Base-by-base conservation (phyloP, 1,139 yeast species). In the Hyphopichia khmerensis region DNA sequence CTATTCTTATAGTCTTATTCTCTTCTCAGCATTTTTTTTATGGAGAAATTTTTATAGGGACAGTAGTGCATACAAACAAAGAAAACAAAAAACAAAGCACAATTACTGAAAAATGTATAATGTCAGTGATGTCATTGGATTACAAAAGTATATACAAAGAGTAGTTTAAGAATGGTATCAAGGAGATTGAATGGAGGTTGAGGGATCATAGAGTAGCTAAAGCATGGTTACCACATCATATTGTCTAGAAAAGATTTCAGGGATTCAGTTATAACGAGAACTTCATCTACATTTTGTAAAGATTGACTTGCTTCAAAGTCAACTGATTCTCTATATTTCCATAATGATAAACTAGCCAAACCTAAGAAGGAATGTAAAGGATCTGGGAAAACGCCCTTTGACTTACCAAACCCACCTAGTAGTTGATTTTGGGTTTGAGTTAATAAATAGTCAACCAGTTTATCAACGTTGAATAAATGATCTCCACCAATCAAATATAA, bases 391-490 rank as follows among this genome's bases (percentile, higher is more conserved):
- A 77, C 73, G 15, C 66, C 87, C 18, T 77, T 74, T 16, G 75
- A 75, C 56, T 88, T 88, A n/a, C 79, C 78, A 59, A 90, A 89
- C 1, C 99, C 99, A 1, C 99, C 98, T 42, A 85, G 53, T 1
- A 84, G 42, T 1, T 47, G 49, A 54, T 84, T 80, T 56, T 89
- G 96, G 1, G 95, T 84, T 19, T 65, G 59, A 1, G 62, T 50
- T n/a, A 87, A 54, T 19, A 93, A 64, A 54, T 75, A 90, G 3
- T 58, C 50, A 7, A 58, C 53, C 2, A 79, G 75, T 3, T 59
- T 57, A 0, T 57, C 56, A 1, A 52, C 39, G 43, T 83, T 72
- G 1, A 79, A 55, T 15, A 80, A 57, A 0, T 52, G 46, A 43
- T 57, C 52, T 30, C 51, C 52, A 15, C 55, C 57, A 29, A 83